These are phyloP conservation scores for Clathrus columnatus DNA, from an alignment of 768 basidiomycete genomes.

Conservation along the genomic window DNA sequence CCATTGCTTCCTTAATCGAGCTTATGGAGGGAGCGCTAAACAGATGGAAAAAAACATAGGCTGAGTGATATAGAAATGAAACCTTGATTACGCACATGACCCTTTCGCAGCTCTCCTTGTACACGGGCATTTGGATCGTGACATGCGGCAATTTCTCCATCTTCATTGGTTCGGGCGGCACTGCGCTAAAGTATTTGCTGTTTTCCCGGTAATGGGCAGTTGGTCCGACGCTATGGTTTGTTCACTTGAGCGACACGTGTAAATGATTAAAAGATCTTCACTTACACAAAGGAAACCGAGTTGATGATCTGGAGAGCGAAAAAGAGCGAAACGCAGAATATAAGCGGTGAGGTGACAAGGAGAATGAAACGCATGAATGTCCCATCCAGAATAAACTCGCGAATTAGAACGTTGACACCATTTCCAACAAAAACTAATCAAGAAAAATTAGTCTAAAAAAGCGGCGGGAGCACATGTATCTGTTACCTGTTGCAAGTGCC, in stretches of 20 bases:
- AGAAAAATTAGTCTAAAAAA: constrained; percentile 7
- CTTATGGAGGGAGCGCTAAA: constrained; percentile 38
- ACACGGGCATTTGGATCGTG: constrained; percentile 50
- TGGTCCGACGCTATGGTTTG: constrained; percentile 33
- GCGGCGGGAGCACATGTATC: not conserved
- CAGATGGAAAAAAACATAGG: not conserved
- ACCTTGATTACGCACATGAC: constrained; percentile 34
- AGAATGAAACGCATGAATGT: constrained; percentile 35
- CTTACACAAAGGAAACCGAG: constrained; percentile 10
- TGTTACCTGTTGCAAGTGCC: constrained; percentile 23
- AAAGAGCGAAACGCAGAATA: constrained; percentile 40
- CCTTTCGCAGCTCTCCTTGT: constrained; percentile 44
- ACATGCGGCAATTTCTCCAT: constrained; percentile 39
- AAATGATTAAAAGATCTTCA: constrained; percentile 26
- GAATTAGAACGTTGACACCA: constrained; percentile 51
- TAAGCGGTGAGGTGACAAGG: constrained; percentile 29
- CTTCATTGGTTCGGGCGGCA: constrained; percentile 34
- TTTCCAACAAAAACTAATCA: constrained; percentile 55
- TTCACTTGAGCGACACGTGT: not conserved
- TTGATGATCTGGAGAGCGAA: constrained; percentile 36
- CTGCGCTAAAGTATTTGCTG: constrained; percentile 45
- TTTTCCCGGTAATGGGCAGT: constrained; percentile 45
- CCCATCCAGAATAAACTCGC: constrained; percentile 44
- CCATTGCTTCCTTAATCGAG: constrained; percentile 51
- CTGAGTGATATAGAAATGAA: not conserved